Percentiles rank a stretch among this genome's conserved stretches.
phyloP scores from a whole-genome alignment of 768 basidiomycete genomes.

The Suillus luteus region DNA sequence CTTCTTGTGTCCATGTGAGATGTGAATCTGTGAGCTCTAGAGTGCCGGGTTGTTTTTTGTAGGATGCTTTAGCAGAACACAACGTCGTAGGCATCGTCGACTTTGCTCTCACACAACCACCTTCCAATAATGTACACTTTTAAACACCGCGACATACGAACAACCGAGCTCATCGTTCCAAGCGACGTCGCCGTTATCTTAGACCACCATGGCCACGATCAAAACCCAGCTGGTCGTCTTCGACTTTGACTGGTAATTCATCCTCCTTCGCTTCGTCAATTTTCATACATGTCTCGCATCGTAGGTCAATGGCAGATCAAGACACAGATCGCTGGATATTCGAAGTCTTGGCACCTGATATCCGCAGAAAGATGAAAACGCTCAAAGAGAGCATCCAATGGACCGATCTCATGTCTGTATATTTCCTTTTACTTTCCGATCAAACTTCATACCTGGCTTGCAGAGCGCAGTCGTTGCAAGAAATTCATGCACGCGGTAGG shows the following conservation, averaged over 20 bases:
- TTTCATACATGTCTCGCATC: background rate
- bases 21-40: slow-evolving; percentile 74
- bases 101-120: slow-evolving; percentile 13
- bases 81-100: slow-evolving; percentile 60
- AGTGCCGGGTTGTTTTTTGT: slow-evolving; percentile 79
- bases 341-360: slow-evolving; percentile 82
- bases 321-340: slow-evolving; percentile 95
- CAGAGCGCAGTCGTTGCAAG: slow-evolving; percentile 69
- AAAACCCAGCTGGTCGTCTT: slow-evolving; percentile 81
- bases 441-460: slow-evolving; percentile 1
- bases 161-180: background rate
- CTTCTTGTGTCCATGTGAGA: slow-evolving; percentile 81
- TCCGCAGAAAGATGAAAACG: slow-evolving; percentile 79
- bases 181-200: background rate
- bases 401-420: slow-evolving; percentile 90
- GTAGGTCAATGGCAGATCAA: slow-evolving; percentile 90
- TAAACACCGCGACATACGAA: slow-evolving; percentile 13
- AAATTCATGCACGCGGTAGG: slow-evolving; percentile 69
- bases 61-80: slow-evolving; percentile 76
- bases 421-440: background rate
- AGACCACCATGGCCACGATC: slow-evolving; percentile 26
- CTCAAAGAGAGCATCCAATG: slow-evolving; percentile 71
- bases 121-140: slow-evolving; percentile 13
- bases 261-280: background rate
- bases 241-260: slow-evolving; percentile 91